These are phyloP conservation scores for Yamadazyma triangularis DNA, from an alignment of 1,139 yeast species.

Conservation along the genomic window DNA sequence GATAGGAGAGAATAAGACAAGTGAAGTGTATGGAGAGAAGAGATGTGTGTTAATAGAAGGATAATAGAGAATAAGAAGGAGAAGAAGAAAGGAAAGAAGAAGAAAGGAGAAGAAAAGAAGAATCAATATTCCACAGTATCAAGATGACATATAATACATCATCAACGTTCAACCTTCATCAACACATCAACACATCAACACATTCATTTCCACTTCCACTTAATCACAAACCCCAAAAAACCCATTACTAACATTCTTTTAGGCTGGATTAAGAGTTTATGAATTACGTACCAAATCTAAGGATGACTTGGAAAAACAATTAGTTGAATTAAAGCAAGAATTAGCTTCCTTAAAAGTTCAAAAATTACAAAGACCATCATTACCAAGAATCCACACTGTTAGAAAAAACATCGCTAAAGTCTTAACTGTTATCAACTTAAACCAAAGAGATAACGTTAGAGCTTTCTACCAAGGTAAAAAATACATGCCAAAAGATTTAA, in stretches of 20 bases:
- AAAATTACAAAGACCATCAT: conserved; percentile 86
- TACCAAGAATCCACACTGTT: conserved; percentile 93
- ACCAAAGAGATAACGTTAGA: conserved; percentile 94
- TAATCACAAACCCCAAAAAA: neutral
- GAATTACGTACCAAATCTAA: conserved; percentile 97
- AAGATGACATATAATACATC: too few species aligned
- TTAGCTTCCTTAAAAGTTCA: conserved; percentile 95
- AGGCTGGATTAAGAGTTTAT: conserved; percentile 93
- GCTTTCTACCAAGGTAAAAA: conserved; percentile 96
- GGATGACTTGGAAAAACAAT: conserved; percentile 93
- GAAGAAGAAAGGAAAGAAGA: too few species aligned
- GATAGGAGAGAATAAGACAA: neutral
- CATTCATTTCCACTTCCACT: neutral
- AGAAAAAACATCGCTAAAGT: conserved; percentile 99
- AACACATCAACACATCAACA: too few species aligned
- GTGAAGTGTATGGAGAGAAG: neutral
- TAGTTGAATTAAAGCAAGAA: conserved; percentile 95
- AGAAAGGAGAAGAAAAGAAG: too few species aligned
- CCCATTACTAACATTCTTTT: conserved; percentile 14
- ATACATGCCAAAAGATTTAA: conserved; percentile 97
- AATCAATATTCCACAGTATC: too few species aligned
- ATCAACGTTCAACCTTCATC: too few species aligned
- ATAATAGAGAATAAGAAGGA: too few species aligned
- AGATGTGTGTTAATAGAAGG: neutral
- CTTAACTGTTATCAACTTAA: conserved; percentile 93